Evolutionary conservation across 2,329 filamentous ascomycete genomes (phyloP), one percentile per base, ranked within the genome.

Genomic region (Ophiostoma australiae): DNA sequence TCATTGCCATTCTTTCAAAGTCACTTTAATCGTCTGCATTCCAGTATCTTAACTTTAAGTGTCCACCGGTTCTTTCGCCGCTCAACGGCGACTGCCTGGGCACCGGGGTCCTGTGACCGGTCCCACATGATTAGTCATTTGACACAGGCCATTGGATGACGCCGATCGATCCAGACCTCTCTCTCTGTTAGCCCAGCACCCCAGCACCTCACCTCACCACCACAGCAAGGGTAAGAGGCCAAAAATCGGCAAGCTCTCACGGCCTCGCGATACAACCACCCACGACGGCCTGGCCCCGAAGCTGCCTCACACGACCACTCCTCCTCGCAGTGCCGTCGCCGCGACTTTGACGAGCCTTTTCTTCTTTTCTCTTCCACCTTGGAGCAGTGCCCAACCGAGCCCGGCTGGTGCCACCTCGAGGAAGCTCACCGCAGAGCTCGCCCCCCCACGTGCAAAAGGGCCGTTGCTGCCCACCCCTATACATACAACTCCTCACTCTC

Each of bases 381-480:
- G 15, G 44, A 48, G 20, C 20, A 15, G 33, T 23, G 63, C 27
- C 58, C 58, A 63, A 63, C 27, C 27, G 23, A 58, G 27, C 52
- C 15, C 15, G 23, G 58, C 58, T 63, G 27, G 58, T 17, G 58
- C 3, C 27, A 8, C 27, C 27, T 63, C 31, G 35, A 39, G 20
- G 35, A 23, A 35, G 33, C 35, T 66, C 63, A 39, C 63, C 63
- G 63, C 63, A 39, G 35, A 66, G 63, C 10, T 37, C 20, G 6
- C 63, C 63, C 20, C 52, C 61, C 63, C 63, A 39, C 63, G 63
- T 63, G 23, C 58, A 33, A 11, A 11, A 58, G 10, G n/a, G 52
- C 61, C 58, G 31, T 8, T 20, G 17, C 33, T 37, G 31, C 61
- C 15, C 61, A 37, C 61, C 61, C 31, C 93, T 39, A 6, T 27